A percentile compares a stretch with the other conserved stretches of the same genome.
phyloP scores from a whole-genome alignment of 345 rosid genomes.

The Brassica rapa region DNA sequence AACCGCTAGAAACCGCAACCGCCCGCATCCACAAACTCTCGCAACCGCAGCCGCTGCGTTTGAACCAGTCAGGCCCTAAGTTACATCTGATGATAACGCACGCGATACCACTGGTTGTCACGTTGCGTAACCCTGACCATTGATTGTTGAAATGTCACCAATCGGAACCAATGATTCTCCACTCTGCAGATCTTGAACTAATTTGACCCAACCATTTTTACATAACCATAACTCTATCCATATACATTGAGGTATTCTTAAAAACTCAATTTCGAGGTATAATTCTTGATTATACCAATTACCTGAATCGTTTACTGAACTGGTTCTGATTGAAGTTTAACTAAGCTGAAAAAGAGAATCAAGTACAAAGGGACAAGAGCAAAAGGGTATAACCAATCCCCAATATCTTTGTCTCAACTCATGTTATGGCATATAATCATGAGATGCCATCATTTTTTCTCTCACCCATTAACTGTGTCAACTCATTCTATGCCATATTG shows the following conservation, averaged over 20 bases:
- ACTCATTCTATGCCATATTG: slow-evolving; percentile 24
- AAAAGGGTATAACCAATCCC: background rate
- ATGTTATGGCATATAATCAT: slow-evolving; percentile 20
- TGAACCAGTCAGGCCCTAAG: no score
- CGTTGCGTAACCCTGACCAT: background rate
- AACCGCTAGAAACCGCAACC: no score
- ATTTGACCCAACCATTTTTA: background rate
- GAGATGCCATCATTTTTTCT: slow-evolving; percentile 21
- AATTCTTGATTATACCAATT: background rate
- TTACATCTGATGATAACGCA: background rate
- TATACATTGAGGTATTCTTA: background rate
- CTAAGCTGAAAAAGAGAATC: background rate
- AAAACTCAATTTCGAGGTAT: background rate
- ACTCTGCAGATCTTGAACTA: background rate
- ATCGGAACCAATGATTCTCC: background rate
- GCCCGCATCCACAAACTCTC: no score
- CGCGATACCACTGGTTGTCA: background rate
- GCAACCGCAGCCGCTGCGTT: no score
- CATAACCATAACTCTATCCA: background rate
- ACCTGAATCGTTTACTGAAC: background rate
- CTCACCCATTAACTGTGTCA: slow-evolving; percentile 19
- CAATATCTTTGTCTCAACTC: slow-evolving; percentile 6
- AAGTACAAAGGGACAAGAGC: background rate
- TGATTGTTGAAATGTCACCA: background rate
- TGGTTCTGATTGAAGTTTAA: background rate